Percentiles rank a stretch among this genome's conserved stretches.
These are phyloP conservation scores for Xanthoparmelia taractica DNA, from an alignment of 495 filamentous ascomycete species.

Conservation along the genomic window DNA sequence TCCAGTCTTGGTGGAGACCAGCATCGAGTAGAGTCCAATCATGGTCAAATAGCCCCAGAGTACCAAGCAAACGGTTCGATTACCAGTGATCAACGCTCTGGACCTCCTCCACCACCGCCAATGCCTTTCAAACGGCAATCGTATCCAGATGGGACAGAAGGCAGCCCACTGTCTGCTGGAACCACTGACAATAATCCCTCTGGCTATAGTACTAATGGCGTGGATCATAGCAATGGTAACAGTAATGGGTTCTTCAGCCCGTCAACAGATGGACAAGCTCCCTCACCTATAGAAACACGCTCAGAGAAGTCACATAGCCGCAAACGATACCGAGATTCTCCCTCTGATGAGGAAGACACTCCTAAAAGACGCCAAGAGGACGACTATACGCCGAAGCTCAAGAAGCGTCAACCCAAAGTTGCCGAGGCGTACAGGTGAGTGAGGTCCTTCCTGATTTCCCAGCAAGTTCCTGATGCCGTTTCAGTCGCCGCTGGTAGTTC, in stretches of 20 bases:
- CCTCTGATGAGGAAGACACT: slow-evolving; percentile 23
- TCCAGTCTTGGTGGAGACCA: slow-evolving; percentile 1
- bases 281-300: slow-evolving; percentile 19
- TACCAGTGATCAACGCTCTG: slow-evolving; percentile 3
- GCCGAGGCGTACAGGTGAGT: slow-evolving; percentile 27
- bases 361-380: slow-evolving; percentile 27
- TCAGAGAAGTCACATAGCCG: slow-evolving; percentile 17
- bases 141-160: slow-evolving; percentile 12
- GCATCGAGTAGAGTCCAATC: background rate
- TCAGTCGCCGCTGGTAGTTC: slow-evolving; percentile 28
- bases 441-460: background rate
- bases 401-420: slow-evolving; percentile 27
- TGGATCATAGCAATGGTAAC: slow-evolving; percentile 3
- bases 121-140: slow-evolving; percentile 15
- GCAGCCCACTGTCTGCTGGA: slow-evolving; percentile 16
- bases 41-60: background rate
- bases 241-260: slow-evolving; percentile 13
- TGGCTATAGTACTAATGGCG: slow-evolving; percentile 1
- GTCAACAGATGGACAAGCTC: slow-evolving; percentile 9
- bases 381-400: slow-evolving; percentile 25
- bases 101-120: slow-evolving; percentile 19
- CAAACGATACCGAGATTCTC: slow-evolving; percentile 21
- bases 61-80: background rate
- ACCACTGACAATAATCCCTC: slow-evolving; percentile 6
- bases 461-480: slow-evolving; percentile 17